Evolutionary conservation across 768 basidiomycete genomes (phyloP), one percentile per base, ranked within the genome.

Genomic region (Russula ochroleuca): DNA sequence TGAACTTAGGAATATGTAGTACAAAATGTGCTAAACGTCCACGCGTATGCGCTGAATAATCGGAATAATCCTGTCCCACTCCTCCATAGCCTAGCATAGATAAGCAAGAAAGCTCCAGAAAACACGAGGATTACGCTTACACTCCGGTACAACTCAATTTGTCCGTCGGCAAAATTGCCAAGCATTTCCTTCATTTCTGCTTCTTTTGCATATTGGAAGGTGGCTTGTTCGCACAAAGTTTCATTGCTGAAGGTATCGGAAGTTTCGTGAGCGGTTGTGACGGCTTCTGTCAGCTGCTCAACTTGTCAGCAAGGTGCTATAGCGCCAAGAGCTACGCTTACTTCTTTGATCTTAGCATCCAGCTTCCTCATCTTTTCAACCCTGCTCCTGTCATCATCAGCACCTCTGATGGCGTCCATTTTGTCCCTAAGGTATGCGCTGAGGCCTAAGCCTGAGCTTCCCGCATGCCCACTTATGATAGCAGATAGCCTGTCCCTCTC

Each of bases 101-200:
- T 50, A 31, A 52, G 57, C 31, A 33, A 60, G 53, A 57, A 47
- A 33, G n/a, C 37, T 8, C 40, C 21, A 21, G 58, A 61, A 50
- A 61, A 38, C 35, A 61, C 47, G 5, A n/a, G 41, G 25, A 38
- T 19, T 1, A 33, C n/a, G 71, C 78, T 64, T 73, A 88, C 92
- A 68, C 88, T 83, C 76, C 90, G 89, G 73, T 97, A 92, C 74
- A 97, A 92, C 73, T 94, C 94, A 68, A 98, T 92, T 74, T 99
- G 90, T 11, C 94, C 95, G 68, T 97, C 92, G 28, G 94, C 94
- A 66, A 97, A 83, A 65, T 87, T 86, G 21, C 84, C 84, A 13
- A 99, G 73, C 82, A 98, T 87, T 71, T 94, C 93, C 76, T 96
- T 97, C 96, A 98, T 97, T 77, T 99, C 97, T 54, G 87, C 83